These are phyloP conservation scores for Mycosarcoma mackinlayi DNA, from an alignment of 1,284 basidiomycete genomes.

Conservation along the genomic window DNA sequence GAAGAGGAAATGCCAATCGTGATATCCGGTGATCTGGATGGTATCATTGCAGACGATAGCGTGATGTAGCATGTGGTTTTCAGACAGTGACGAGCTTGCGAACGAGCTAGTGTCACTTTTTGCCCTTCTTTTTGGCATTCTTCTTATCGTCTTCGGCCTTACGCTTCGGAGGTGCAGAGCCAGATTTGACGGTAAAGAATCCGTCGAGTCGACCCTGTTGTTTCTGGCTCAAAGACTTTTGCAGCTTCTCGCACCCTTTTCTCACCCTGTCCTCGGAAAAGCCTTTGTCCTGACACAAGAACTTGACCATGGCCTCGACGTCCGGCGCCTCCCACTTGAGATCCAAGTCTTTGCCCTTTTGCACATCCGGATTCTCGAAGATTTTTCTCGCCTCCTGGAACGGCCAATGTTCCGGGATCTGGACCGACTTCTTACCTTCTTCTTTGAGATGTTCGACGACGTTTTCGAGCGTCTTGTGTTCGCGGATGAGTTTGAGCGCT, in stretches of 20 bases:
- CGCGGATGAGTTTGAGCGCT: slow-evolving; percentile 90
- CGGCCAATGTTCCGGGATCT: slow-evolving; percentile 90
- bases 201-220: slow-evolving; percentile 96
- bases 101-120: too few species aligned
- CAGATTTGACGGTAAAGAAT: slow-evolving; percentile 76
- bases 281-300: slow-evolving; percentile 92
- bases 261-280: slow-evolving; percentile 98
- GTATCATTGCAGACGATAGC: slow-evolving; percentile 22
- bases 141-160: slow-evolving; percentile 45
- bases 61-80: background rate
- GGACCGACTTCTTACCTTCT: slow-evolving; percentile 69
- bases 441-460: slow-evolving; percentile 81
- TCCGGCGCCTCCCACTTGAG: slow-evolving; percentile 95
- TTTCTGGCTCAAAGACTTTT: slow-evolving; percentile 86
- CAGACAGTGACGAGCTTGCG: too few species aligned
- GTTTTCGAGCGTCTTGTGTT: slow-evolving; percentile 81
- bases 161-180: slow-evolving; percentile 23
- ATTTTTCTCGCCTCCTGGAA: slow-evolving; percentile 93
- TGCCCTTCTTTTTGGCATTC: slow-evolving; percentile 46
- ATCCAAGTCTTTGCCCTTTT: slow-evolving; percentile 87
- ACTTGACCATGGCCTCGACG: slow-evolving; percentile 91
- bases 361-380: slow-evolving; percentile 88
- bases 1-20: too few species aligned
- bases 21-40: too few species aligned
- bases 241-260: slow-evolving; percentile 91